Evolutionary conservation across 768 basidiomycete species (phyloP).

Genomic region (Sporobolomyces roseus): DNA sequence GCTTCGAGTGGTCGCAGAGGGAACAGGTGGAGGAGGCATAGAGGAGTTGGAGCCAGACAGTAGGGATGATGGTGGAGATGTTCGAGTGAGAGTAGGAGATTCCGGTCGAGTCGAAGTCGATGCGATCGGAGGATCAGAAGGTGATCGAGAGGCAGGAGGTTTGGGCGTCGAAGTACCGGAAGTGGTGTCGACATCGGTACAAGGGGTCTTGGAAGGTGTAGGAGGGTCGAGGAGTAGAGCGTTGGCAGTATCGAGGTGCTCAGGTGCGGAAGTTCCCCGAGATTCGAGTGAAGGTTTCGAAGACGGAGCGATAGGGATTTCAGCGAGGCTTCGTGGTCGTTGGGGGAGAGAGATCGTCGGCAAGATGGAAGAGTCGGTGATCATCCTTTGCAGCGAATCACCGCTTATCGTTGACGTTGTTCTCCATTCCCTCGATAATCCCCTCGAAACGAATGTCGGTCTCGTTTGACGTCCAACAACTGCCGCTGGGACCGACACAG

Average conservation of each 20-base stretch:
- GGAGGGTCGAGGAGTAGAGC: background rate
- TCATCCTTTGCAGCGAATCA: slow-evolving; percentile 36
- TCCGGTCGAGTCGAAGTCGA: background rate
- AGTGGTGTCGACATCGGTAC: background rate
- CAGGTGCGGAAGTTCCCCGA: slow-evolving; percentile 20
- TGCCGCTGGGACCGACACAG: slow-evolving; percentile 21
- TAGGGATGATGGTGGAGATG: background rate
- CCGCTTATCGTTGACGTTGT: slow-evolving; percentile 28
- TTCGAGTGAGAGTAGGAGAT: slow-evolving; percentile 10
- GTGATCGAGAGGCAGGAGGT: background rate
- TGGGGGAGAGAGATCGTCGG: slow-evolving; percentile 15
- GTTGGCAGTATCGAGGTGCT: background rate
- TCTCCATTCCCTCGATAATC: slow-evolving; percentile 33
- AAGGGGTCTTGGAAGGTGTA: background rate
- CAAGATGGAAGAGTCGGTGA: slow-evolving; percentile 31
- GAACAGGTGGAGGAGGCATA: slow-evolving; percentile 18
- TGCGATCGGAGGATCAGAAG: background rate
- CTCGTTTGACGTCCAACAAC: background rate
- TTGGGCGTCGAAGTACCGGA: background rate
- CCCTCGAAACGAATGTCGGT: slow-evolving; percentile 1
- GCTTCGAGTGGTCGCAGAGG: slow-evolving; percentile 7
- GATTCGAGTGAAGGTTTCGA: slow-evolving; percentile 21
- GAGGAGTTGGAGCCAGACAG: background rate
- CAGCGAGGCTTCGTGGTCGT: slow-evolving; percentile 22
- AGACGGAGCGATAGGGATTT: background rate